Conservation (phyloP, 1,284 basidiomycete species). For the Schizophyllum commune region DNA sequence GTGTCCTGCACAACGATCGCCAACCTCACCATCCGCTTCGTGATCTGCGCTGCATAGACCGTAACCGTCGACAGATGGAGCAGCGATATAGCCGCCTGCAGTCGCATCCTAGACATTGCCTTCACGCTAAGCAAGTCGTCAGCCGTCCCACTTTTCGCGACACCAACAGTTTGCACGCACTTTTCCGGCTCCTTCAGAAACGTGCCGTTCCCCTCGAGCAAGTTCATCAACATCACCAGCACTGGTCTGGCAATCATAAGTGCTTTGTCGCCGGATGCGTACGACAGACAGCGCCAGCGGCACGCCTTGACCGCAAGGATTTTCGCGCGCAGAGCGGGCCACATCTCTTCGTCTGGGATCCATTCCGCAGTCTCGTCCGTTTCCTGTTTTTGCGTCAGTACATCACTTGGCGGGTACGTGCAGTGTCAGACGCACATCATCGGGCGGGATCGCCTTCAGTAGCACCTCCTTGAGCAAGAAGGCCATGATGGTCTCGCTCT, state of each 20-base stretch:
- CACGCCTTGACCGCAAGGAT: constrained; percentile 72
- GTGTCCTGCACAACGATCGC: constrained; percentile 79
- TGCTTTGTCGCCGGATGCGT: constrained; percentile 52
- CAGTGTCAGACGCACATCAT: constrained; percentile 33
- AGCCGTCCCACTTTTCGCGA: too few relatives aligned
- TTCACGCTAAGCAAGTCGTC: too few relatives aligned
- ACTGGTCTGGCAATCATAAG: constrained; percentile 65
- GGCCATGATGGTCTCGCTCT: constrained; percentile 64
- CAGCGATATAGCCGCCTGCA: constrained; percentile 77
- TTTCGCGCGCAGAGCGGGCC: constrained; percentile 55
- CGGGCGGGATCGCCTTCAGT: constrained; percentile 42
- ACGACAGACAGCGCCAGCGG: constrained; percentile 70
- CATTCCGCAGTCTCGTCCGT: constrained; percentile 49
- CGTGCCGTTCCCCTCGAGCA: constrained; percentile 62
- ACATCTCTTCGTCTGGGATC: constrained; percentile 68
- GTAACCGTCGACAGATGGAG: constrained; percentile 71
- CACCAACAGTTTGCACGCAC: too few relatives aligned
- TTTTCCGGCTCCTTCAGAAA: constrained; percentile 61
- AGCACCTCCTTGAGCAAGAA: constrained; percentile 73
- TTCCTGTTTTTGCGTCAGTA: constrained; percentile 35
- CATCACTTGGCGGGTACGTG: neutral
- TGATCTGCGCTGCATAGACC: constrained; percentile 53
- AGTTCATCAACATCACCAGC: constrained; percentile 62
- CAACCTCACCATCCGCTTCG: constrained; percentile 59
- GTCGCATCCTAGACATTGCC: constrained; percentile 62